Evolutionary conservation across 257 asterid genomes (phyloP).

Genomic region (Rauvolfia tetraphylla): DNA sequence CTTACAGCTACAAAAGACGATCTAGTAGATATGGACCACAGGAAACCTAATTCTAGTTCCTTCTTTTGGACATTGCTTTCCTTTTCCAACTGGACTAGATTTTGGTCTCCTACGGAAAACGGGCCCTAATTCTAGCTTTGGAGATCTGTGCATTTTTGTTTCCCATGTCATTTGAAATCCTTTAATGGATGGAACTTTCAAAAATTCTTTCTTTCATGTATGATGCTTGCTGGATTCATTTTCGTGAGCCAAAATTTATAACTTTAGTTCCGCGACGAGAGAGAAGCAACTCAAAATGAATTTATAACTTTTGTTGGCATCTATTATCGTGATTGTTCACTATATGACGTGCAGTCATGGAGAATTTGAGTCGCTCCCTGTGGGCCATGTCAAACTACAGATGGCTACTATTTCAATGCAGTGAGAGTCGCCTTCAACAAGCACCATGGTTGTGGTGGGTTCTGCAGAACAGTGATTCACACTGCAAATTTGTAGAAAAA

Average conservation of each 20-base stretch:
- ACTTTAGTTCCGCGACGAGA: neutral
- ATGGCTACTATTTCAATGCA: neutral
- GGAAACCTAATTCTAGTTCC: neutral
- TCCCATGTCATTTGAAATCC: neutral
- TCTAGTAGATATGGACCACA: neutral
- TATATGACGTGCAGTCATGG: neutral
- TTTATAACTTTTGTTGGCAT: too few species aligned
- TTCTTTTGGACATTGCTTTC: neutral
- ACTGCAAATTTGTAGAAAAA: neutral
- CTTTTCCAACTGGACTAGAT: neutral
- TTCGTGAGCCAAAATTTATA: neutral
- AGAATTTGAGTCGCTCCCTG: neutral
- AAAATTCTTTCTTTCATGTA: neutral
- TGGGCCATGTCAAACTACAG: neutral
- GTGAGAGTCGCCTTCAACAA: neutral
- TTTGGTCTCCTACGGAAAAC: neutral
- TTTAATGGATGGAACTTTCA: neutral
- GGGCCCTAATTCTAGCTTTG: neutral
- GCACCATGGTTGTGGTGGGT: neutral
- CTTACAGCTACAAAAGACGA: neutral
- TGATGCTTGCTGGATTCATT: neutral
- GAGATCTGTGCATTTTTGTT: neutral
- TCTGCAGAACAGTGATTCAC: neutral
- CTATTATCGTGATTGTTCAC: neutral
- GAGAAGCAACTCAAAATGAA: neutral